Base-by-base conservation (phyloP, 2,329 filamentous ascomycete species). In the Talaromyces sp. region DNA sequence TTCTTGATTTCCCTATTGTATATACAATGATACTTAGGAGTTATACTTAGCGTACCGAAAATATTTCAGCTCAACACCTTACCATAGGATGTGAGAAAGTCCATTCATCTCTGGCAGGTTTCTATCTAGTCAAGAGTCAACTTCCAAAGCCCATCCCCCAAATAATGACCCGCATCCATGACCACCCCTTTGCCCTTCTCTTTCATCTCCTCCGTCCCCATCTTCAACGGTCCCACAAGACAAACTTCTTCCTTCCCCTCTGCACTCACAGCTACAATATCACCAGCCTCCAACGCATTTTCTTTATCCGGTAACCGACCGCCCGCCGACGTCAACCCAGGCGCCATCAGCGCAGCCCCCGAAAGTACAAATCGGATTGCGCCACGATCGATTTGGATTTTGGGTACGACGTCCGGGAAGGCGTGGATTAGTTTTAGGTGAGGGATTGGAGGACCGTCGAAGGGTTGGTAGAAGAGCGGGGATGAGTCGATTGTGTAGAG, bases 291-390 rank as follows among this genome's bases (percentile, higher is more conserved):
- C 69, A 97, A 76, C 76, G 95, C 92, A 62, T 79, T 68, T 65
- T 82, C 80, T 1, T 76, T 73, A 67, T 86, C 81, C 0, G 95
- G 95, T 72, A 99, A 79, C 57, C 91, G 78, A 0, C 95, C 95
- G 0, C 95, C 95, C 0, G 88, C 79, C 22, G 88, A 92, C 33
- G 95, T 99, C 71, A 99, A 79, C 0, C 95, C 95, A 0, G 95
- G 95, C 1, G 93, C 94, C 95, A 99, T 99, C 68, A 99, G 88
- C 14, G 94, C 92, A 0, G 95, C 95, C 52, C 95, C 95, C 0
- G 88, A 91, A 1, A 99, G 86, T 31, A 99, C 94, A 80, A 99
- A 99, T 67, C 95, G 91, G 74, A 99, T 98, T 5, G 95, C 95
- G 67, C 95, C 95, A 59, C 95, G 88, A 78, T 99, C 95, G 77